Evolutionary conservation across 257 asterid genomes (phyloP).

Genomic region (Solanum medicagineum): DNA sequence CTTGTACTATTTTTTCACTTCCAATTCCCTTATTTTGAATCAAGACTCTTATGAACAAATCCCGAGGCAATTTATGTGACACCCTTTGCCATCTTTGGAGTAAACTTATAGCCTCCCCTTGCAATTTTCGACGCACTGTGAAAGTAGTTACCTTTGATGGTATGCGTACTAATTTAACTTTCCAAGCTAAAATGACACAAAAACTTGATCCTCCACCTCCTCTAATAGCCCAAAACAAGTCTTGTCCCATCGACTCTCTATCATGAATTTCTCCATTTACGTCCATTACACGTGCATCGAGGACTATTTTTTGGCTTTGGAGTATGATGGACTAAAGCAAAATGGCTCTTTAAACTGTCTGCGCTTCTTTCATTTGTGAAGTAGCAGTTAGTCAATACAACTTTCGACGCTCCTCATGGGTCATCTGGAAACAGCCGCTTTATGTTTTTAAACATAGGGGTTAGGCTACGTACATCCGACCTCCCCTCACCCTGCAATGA

Average conservation of each 20-base stretch:
- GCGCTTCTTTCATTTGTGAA: too few relatives aligned
- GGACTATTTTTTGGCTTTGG: too few relatives aligned
- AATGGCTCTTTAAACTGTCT: too few relatives aligned
- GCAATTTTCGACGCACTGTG: background rate
- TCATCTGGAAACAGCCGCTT: too few relatives aligned
- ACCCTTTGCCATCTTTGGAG: slow-evolving; percentile 11
- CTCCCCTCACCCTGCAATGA: too few relatives aligned
- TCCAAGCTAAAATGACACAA: slow-evolving; percentile 14
- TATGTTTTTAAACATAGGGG: too few relatives aligned
- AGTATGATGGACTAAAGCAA: too few relatives aligned
- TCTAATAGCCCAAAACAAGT: slow-evolving; percentile 21
- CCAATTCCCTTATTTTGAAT: slow-evolving; percentile 2
- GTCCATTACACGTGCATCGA: slow-evolving; percentile 11
- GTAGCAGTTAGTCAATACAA: too few relatives aligned
- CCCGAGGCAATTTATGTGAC: background rate
- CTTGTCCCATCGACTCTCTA: slow-evolving; percentile 9
- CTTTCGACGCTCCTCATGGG: too few relatives aligned
- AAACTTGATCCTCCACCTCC: slow-evolving; percentile 24
- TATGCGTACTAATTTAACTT: slow-evolving; percentile 5
- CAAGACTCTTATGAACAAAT: slow-evolving; percentile 9
- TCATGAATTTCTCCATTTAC: slow-evolving; percentile 6
- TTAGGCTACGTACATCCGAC: too few relatives aligned
- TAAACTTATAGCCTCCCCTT: background rate
- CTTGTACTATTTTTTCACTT: background rate
- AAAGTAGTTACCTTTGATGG: slow-evolving; percentile 9